Evolutionary conservation across 2,329 filamentous ascomycete species (phyloP).

Genomic region (Blumeria hordei): DNA sequence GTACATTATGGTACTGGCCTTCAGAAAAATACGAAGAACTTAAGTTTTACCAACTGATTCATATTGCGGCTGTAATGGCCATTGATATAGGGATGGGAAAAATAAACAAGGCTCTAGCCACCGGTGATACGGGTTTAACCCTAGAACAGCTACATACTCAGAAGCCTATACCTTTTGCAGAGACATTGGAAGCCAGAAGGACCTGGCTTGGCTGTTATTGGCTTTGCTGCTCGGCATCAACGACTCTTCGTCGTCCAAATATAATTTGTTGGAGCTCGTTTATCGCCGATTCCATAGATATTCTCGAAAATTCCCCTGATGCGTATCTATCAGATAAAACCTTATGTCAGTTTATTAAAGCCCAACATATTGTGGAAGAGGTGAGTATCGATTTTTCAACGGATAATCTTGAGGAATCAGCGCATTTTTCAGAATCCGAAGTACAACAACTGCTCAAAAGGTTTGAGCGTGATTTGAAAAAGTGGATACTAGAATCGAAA

Average conservation of each 20-base stretch:
- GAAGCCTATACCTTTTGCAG: slow-evolving; percentile 15
- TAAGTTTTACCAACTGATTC: slow-evolving; percentile 26
- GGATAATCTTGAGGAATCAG: slow-evolving; percentile 17
- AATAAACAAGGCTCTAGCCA: slow-evolving; percentile 12
- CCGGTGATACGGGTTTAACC: slow-evolving; percentile 19
- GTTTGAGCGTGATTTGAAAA: slow-evolving; percentile 27
- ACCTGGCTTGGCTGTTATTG: slow-evolving; percentile 16
- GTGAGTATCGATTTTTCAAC: slow-evolving; percentile 30
- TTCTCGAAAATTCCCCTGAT: slow-evolving; percentile 19
- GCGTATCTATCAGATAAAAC: slow-evolving; percentile 18
- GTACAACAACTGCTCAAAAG: slow-evolving; percentile 28
- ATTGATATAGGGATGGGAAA: slow-evolving; percentile 16
- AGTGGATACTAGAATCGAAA: slow-evolving; percentile 21
- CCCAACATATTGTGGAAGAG: slow-evolving; percentile 28
- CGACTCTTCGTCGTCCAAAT: slow-evolving; percentile 21
- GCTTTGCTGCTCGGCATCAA: slow-evolving; percentile 18
- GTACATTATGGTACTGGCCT: slow-evolving; percentile 25
- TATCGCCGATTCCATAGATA: slow-evolving; percentile 21
- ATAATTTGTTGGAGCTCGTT: slow-evolving; percentile 20
- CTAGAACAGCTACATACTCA: slow-evolving; percentile 20
- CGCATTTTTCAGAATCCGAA: slow-evolving; percentile 28
- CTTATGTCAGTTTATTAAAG: slow-evolving; percentile 19
- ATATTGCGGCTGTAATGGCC: slow-evolving; percentile 26
- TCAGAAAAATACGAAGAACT: slow-evolving; percentile 22
- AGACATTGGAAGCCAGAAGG: slow-evolving; percentile 15